Evolutionary conservation across 805 yeast species (phyloP).

Genomic region (Scheffersomyces ergatensis): DNA sequence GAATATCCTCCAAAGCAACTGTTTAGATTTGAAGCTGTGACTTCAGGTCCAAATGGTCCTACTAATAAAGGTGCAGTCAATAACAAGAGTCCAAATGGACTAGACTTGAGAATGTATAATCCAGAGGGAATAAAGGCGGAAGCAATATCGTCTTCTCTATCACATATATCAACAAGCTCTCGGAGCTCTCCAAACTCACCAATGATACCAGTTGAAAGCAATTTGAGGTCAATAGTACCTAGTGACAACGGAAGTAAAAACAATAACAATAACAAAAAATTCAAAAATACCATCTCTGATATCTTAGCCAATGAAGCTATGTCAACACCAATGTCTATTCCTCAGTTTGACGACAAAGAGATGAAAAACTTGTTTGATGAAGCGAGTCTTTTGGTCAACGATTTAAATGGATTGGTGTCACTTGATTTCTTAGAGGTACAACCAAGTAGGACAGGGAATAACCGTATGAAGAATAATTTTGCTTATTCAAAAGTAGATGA

Average conservation of each 20-base stretch:
- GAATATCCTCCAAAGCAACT: constrained; percentile 17
- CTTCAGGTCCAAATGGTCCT: not conserved
- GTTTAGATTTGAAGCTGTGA: constrained; percentile 8
- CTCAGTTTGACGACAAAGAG: constrained; percentile 4
- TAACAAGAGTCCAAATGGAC: not conserved
- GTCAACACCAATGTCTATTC: not conserved
- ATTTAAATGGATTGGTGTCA: constrained; percentile 23
- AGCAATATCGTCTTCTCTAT: not conserved
- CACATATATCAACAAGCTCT: not conserved
- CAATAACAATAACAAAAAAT: not conserved
- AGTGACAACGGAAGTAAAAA: not conserved
- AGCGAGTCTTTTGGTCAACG: constrained; percentile 32
- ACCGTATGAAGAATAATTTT: no score
- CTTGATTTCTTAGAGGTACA: constrained; percentile 7
- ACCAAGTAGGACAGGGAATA: not conserved
- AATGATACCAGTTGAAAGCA: not conserved
- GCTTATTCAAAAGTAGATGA: not conserved
- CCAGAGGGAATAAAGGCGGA: not conserved
- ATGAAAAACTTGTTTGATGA: constrained; percentile 28
- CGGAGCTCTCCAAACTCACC: not conserved
- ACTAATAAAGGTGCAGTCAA: no score
- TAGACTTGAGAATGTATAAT: not conserved
- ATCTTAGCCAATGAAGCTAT: constrained; percentile 3
- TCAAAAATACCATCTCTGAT: constrained; percentile 13
- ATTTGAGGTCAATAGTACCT: not conserved